A percentile compares a stretch with the other conserved stretches of the same genome.
These are phyloP conservation scores for Capsicum pubescens DNA, from an alignment of 257 asterid genomes.

Conservation along the genomic window DNA sequence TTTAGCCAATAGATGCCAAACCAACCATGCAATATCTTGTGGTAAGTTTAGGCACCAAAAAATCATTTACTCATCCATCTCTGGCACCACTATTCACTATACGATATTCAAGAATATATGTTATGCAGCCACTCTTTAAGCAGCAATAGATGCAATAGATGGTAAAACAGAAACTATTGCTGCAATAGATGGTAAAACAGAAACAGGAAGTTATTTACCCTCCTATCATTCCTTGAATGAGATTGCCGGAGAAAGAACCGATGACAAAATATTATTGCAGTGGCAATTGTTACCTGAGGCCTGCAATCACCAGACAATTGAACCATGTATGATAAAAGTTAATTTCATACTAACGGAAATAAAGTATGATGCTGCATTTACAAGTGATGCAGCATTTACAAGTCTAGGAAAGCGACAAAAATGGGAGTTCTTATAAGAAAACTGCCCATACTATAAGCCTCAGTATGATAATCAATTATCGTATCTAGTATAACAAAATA, in stretches of 20 bases:
- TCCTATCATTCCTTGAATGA: conserved; percentile 80
- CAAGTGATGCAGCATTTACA: neutral
- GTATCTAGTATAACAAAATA: neutral
- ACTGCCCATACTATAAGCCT: neutral
- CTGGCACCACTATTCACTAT: neutral
- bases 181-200: neutral
- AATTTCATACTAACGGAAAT: conserved; percentile 2
- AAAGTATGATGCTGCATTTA: neutral
- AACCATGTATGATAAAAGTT: neutral
- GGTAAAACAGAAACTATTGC: neutral
- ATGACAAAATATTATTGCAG: conserved; percentile 93
- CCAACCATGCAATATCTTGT: neutral
- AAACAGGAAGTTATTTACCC: conserved; percentile 60
- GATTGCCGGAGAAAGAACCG: conserved; percentile 96
- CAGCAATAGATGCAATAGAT: conserved; percentile 17
- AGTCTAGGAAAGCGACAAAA: neutral
- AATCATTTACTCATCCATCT: neutral
- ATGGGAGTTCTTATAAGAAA: conserved; percentile 10
- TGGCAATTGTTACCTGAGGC: conserved; percentile 98
- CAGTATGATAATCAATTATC: neutral
- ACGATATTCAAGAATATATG: neutral
- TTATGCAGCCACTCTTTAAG: conserved; percentile 5
- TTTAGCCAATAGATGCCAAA: conserved; percentile 8
- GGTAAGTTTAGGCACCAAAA: conserved; percentile 1
- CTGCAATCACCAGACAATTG: conserved; percentile 57